These are phyloP conservation scores for Suillus plorans DNA, from an alignment of 768 basidiomycete genomes.

Conservation along the genomic window DNA sequence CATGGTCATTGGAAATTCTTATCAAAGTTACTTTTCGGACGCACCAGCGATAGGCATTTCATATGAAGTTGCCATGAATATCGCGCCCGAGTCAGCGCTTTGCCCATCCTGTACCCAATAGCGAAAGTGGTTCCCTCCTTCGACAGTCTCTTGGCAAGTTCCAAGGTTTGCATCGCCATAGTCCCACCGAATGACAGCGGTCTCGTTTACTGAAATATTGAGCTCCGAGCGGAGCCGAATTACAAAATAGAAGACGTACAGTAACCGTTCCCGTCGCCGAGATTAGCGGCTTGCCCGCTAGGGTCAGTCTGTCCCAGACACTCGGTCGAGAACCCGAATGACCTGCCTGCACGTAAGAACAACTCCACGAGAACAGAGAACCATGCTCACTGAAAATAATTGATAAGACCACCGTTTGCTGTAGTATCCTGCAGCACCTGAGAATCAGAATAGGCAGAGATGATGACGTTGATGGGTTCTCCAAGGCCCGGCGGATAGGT, in stretches of 20 bases:
- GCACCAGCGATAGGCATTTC: slow-evolving; percentile 64
- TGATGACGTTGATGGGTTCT: slow-evolving; percentile 83
- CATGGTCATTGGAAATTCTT: neutral
- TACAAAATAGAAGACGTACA: slow-evolving; percentile 41
- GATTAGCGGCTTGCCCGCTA: slow-evolving; percentile 63
- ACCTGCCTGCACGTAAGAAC: slow-evolving; percentile 39
- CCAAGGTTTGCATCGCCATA: slow-evolving; percentile 82
- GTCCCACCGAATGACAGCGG: slow-evolving; percentile 81
- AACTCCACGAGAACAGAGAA: neutral
- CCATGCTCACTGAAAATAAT: slow-evolving; percentile 70
- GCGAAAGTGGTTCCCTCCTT: slow-evolving; percentile 86
- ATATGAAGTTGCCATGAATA: slow-evolving; percentile 75
- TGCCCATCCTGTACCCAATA: slow-evolving; percentile 84
- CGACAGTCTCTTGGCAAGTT: slow-evolving; percentile 79
- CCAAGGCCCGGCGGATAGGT: slow-evolving; percentile 75
- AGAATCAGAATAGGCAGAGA: slow-evolving; percentile 73
- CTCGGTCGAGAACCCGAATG: slow-evolving; percentile 70
- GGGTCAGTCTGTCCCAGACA: slow-evolving; percentile 84
- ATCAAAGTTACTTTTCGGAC: slow-evolving; percentile 13
- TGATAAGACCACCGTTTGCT: slow-evolving; percentile 70
- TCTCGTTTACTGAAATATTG: slow-evolving; percentile 65
- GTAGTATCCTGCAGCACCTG: slow-evolving; percentile 62
- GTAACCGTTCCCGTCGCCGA: slow-evolving; percentile 81
- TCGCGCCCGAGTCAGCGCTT: slow-evolving; percentile 62
- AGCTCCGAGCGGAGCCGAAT: neutral